phyloP scores from a whole-genome alignment of 768 basidiomycete genomes.

The Sarcomyxa edulis region DNA sequence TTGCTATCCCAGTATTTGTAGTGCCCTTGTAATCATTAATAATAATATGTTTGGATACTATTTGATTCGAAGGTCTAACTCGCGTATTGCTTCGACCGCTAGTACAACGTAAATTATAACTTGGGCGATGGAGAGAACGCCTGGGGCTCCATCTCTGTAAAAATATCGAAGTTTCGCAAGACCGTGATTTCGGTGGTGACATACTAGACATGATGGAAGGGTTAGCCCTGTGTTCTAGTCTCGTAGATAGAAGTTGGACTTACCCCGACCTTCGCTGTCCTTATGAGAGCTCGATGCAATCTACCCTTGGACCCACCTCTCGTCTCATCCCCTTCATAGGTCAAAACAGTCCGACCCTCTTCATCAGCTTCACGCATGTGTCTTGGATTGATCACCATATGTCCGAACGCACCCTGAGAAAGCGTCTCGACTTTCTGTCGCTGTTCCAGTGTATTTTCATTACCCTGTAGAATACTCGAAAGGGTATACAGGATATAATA shows the following conservation, averaged over 20 bases:
- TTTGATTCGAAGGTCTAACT: too few relatives aligned
- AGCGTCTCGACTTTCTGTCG: slow-evolving; percentile 38
- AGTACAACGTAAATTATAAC: too few relatives aligned
- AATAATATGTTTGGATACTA: too few relatives aligned
- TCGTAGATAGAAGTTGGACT: slow-evolving; percentile 13
- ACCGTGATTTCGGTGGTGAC: slow-evolving; percentile 44
- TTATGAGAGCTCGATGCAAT: slow-evolving; percentile 52
- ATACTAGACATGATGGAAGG: slow-evolving; percentile 23
- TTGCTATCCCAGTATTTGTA: background rate
- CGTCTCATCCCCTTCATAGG: slow-evolving; percentile 69
- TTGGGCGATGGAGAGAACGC: slow-evolving; percentile 21
- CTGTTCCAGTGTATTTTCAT: slow-evolving; percentile 37
- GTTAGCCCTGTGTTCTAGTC: background rate
- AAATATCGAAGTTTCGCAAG: slow-evolving; percentile 63
- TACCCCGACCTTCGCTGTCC: slow-evolving; percentile 45
- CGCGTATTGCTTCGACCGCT: too few relatives aligned
- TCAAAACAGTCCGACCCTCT: slow-evolving; percentile 43
- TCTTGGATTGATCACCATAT: slow-evolving; percentile 54
- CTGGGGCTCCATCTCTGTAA: slow-evolving; percentile 42
- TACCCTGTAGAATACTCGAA: slow-evolving; percentile 42
- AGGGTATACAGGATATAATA: slow-evolving; percentile 66
- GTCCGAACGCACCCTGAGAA: slow-evolving; percentile 53
- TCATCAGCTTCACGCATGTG: slow-evolving; percentile 29
- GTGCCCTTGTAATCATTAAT: too few relatives aligned
- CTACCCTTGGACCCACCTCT: slow-evolving; percentile 56